These are phyloP conservation scores for Russula brevipes DNA, from an alignment of 768 basidiomycete species.

Conservation along the genomic window DNA sequence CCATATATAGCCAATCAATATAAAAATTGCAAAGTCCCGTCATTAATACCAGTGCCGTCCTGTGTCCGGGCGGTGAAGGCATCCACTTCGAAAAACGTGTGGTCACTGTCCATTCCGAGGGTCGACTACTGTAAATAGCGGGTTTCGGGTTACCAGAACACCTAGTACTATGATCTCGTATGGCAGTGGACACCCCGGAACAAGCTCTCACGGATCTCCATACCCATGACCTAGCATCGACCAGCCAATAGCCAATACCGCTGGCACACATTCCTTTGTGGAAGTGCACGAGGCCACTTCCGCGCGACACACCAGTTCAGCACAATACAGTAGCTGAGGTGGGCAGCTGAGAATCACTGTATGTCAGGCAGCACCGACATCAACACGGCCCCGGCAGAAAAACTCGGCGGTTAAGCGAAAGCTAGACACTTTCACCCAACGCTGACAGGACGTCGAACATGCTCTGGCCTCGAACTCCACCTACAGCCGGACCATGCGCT, in stretches of 20 bases:
- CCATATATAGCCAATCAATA: too few species aligned
- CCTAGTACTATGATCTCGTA: not conserved
- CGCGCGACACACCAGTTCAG: not conserved
- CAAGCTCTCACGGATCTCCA: not conserved
- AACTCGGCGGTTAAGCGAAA: not conserved
- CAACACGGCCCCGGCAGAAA: not conserved
- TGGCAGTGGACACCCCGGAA: not conserved
- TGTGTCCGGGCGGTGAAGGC: too few species aligned
- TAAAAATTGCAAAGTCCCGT: too few species aligned
- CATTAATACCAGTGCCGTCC: too few species aligned
- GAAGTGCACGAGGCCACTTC: not conserved
- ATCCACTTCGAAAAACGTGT: too few species aligned
- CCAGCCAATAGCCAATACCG: not conserved
- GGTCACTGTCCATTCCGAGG: not conserved
- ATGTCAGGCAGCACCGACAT: not conserved
- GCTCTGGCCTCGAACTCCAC: not conserved
- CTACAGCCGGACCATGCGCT: not conserved
- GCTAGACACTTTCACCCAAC: slow-evolving; percentile 7
- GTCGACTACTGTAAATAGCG: not conserved
- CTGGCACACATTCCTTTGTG: not conserved
- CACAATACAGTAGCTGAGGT: not conserved
- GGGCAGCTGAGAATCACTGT: not conserved
- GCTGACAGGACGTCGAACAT: slow-evolving; percentile 15
- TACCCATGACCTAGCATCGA: not conserved
- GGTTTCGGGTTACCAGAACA: not conserved